Percentiles rank a stretch among this genome's conserved stretches.
Evolutionary conservation across 2,329 filamentous ascomycete genomes (phyloP).

Genomic region (Calonectria hongkongensis): DNA sequence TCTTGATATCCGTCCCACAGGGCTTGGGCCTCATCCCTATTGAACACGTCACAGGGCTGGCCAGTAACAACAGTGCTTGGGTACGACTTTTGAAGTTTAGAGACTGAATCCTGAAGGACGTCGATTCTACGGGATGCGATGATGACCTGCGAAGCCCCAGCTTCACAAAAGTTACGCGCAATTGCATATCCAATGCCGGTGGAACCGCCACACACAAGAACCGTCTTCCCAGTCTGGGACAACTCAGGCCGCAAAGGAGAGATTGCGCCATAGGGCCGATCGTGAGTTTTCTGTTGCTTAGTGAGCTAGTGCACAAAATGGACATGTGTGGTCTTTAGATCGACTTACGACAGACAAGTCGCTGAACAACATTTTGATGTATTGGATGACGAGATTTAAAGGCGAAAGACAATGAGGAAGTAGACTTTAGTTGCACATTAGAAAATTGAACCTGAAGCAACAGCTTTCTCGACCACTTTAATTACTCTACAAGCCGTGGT

Average conservation of each 20-base stretch:
- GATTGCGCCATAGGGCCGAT: slow-evolving; percentile 61
- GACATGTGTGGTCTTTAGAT: background rate
- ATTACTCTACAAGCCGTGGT: background rate
- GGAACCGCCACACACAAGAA: slow-evolving; percentile 81
- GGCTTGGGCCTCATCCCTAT: slow-evolving; percentile 7
- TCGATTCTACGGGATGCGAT: slow-evolving; percentile 57
- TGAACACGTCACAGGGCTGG: slow-evolving; percentile 35
- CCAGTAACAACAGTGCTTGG: slow-evolving; percentile 35
- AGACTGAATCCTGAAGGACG: slow-evolving; percentile 32
- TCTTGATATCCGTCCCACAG: slow-evolving; percentile 42
- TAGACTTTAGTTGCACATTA: background rate
- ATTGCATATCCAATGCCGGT: slow-evolving; percentile 80
- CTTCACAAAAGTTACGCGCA: slow-evolving; percentile 72
- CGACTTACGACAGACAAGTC: background rate
- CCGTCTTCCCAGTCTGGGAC: slow-evolving; percentile 67
- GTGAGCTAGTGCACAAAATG: background rate
- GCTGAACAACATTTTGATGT: slow-evolving; percentile 4
- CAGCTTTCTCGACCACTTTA: background rate
- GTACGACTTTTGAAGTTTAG: slow-evolving; percentile 31
- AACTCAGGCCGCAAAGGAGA: slow-evolving; percentile 60
- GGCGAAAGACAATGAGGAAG: background rate
- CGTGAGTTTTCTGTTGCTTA: slow-evolving; percentile 51
- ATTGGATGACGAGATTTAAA: background rate
- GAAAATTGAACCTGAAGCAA: background rate
- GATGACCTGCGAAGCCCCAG: slow-evolving; percentile 61